Evolutionary conservation across 768 basidiomycete species (phyloP), one percentile per base, ranked within the genome.

Genomic region (Dacryopinax spathularia): DNA sequence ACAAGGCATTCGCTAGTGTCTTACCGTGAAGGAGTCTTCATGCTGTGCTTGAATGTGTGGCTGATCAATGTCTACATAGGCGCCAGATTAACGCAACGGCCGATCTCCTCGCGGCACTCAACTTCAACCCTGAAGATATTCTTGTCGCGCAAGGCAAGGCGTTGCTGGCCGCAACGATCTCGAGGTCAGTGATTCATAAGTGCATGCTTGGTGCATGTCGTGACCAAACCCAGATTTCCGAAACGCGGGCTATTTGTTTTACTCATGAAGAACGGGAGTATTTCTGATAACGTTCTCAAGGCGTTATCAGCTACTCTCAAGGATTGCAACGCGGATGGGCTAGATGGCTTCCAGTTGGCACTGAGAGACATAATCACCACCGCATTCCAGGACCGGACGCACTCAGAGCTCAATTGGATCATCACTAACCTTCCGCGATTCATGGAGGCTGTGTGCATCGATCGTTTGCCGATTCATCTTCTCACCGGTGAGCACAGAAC

Each of bases 361-460:
- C 48, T 56, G 3, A 25, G 20, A 15, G 48, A 56, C 29, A 31
- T 56, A 22, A 56, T 56, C 13, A 29, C 25, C 15, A 13, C 15
- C 25, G 48, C 48, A 6, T 56, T 56, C 48, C 15, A 25, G 25
- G 3, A 29, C 13, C 25, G 25, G 3, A 56, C 25, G 15, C 48
- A 56, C 31, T 71, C 75, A 20, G 80, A 82, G 65, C 81, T 84
- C 66, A 64, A 62, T 25, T 70, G 70, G n/a, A 78, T 84, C 22
- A 70, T 87, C 10, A 73, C 79, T 60, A 88, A 88, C 70, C 69
- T 88, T 16, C 73, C 78, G 39, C 74, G 68, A 10, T 90, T 79
- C 65, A 76, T 88, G 1, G 82, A 87, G 60, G 66, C 77, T 2
- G 82, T 86, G 10, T 79, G 84, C 66, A 78, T 79, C 66, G 74